Base-by-base conservation (phyloP, 805 yeast genomes). In the Maudiozyma turicensis region DNA sequence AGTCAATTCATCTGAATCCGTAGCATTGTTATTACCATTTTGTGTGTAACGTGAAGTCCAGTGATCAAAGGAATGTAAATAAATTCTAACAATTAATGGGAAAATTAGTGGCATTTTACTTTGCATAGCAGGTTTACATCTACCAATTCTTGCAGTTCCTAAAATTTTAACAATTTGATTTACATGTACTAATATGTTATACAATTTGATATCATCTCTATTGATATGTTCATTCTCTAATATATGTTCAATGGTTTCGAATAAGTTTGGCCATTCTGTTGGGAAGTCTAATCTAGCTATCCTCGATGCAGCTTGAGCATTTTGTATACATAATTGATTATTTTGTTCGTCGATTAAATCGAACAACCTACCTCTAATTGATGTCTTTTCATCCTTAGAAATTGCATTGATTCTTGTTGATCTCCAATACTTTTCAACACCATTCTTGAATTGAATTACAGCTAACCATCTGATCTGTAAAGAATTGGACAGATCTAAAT, bases 201-300 rank as follows among this genome's bases (percentile, higher is more conserved):
- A 79, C 8, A 84, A 66, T 40, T 78, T 73, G 4, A 80, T 70
- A 40, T 80, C 64, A 52, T 80, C 75, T 29, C 67, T 70, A 42
- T 67, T 65, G 30, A 69, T 65, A 11, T 72, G 71, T 14, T 73
- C 73, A 10, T 70, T 65, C 49, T 68, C 78, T 44, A 84, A 58
- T 20, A 72, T 57, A 3, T 58, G 58, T 43, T 77, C 73, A 1
- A 84, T 52, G 11, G 81, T 82, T 49, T 85, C 90, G 59, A 93
- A 84, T 15, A 93, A 61, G 2, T 75, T 65, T 0, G 95, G 89
- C 97, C 97, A 93, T 43, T 83, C 89, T 1, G 69, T 64, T 0
- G 98, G 97, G 61, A 86, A 93, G 58, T 93, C 99, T 49, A 80
- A 72, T 46, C 97, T 69, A 29, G 86, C 84, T 30, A 93, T 84